Evolutionary conservation across 2,329 filamentous ascomycete genomes (phyloP), one percentile per base, ranked within the genome.

Genomic region (Exophiala aquamarina): DNA sequence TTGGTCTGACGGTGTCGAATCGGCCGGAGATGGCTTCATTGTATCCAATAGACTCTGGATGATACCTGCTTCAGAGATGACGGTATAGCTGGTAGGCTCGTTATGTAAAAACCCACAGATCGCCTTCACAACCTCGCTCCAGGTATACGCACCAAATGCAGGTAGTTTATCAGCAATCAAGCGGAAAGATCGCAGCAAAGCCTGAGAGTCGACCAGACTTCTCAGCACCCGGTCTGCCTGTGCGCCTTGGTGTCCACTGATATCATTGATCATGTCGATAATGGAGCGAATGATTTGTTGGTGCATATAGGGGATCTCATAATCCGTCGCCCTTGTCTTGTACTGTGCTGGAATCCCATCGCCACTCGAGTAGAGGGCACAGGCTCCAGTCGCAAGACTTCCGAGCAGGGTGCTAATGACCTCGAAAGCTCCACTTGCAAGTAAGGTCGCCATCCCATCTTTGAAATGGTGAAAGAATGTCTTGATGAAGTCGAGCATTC

Each of bases 91-190:
- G 1, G 93, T 98, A 0, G 93, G 93, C 62, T 98, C 93, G 63
- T 97, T 96, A 69, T 99, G 94, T 60, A 99, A 95, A 67, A 98
- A 98, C 59, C 89, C 92, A 63, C 89, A 93, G 41, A 98, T 74
- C 47, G 96, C 92, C 44, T 86, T 91, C 52, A 95, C 89, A 5
- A 90, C 87, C 64, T 91, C 91, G 39, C 90, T 95, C 93, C 93
- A 99, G 4, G 97, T 89, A 49, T 93, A 86, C 2, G 92, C 93
- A 10, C 93, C 93, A 64, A 91, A 99, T 29, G 84, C 76, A 42
- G 75, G 75, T 29, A 87, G 84, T 60, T 95, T 86, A 54, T 86
- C 83, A 54, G 96, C 86, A 36, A 98, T 88, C 29, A 83, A 78
- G 44, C 88, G 84, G 41, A 99, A 76, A 47, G 87, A 89, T 17